Evolutionary conservation across 2,329 filamentous ascomycete genomes (phyloP).

Genomic region (Microdochium nivale): DNA sequence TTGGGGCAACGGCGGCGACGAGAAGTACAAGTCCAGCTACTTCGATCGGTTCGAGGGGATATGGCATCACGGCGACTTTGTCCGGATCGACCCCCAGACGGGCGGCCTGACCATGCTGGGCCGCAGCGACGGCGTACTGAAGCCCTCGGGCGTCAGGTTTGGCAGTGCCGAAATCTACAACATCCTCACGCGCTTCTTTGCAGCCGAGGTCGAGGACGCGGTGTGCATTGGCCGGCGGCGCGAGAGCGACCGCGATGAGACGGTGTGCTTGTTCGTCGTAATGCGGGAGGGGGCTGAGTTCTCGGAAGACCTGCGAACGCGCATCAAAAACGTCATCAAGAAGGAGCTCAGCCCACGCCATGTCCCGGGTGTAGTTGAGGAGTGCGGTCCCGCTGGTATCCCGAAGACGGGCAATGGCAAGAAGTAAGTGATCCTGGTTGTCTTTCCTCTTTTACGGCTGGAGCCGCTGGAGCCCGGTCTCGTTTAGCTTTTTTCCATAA

Average conservation of each 20-base stretch:
- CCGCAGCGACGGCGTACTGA: constrained; percentile 84
- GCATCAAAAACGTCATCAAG: constrained; percentile 61
- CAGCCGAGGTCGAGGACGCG: constrained; percentile 70
- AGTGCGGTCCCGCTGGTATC: constrained; percentile 64
- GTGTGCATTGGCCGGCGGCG: constrained; percentile 76
- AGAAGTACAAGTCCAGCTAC: constrained; percentile 77
- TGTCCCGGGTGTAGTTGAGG: constrained; percentile 75
- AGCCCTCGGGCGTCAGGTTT: constrained; percentile 85
- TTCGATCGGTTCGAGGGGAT: constrained; percentile 73
- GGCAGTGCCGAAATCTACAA: constrained; percentile 96
- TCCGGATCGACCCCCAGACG: constrained; percentile 59
- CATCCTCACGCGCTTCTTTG: constrained; percentile 77
- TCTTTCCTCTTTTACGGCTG: neutral
- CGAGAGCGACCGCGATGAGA: constrained; percentile 68
- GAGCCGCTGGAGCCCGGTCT: constrained; percentile 6
- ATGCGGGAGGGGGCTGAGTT: constrained; percentile 54
- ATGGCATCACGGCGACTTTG: constrained; percentile 96
- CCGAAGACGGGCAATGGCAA: constrained; percentile 92
- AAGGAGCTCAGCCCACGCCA: constrained; percentile 80
- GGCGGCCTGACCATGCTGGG: constrained; percentile 86
- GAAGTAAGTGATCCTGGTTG: constrained; percentile 55
- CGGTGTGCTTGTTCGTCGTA: constrained; percentile 81
- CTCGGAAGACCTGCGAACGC: constrained; percentile 46
- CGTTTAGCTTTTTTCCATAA: constrained; percentile 1
- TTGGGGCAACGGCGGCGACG: constrained; percentile 63